Base-by-base conservation (phyloP, 2,329 filamentous ascomycete genomes). In the Cladosporium sp. region DNA sequence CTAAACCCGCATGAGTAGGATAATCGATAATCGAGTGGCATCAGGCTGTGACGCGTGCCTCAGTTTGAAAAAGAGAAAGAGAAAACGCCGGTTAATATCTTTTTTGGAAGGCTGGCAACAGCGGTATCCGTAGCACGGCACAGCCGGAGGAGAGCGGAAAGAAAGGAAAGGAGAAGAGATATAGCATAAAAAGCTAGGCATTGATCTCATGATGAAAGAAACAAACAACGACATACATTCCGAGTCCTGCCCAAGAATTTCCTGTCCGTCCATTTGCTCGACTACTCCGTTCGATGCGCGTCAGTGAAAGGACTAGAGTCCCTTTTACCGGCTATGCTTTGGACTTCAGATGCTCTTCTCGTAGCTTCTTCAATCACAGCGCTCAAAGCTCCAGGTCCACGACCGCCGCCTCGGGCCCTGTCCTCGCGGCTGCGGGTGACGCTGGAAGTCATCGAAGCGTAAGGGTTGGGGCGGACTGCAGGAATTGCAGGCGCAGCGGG, bases 341-440 rank as follows among this genome's bases (percentile, higher is more conserved):
- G 71, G 66, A 14, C 69, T 74, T 44, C 30, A 2, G 63, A 65
- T 58, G 78, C 79, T 34, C 79, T 75, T 68, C 75, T 77, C 1
- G 77, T 78, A 28, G 77, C 76, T 68, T 83, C 81, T 66, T 83
- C 81, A 8, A 80, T 78, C n/a, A 83, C 81, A 21, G 80, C 80
- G 24, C 78, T 80, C 67, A 83, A 65, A 14, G 71, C 73, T 2
- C 73, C 73, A 3, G 69, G 71, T 4, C 70, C 71, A 54, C 68
- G 68, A 28, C 66, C 69, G 28, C 68, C 71, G 18, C 65, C 59
- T 52, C 49, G 59, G 54, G 77, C 64, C 18, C 59, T 62, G n/a
- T 71, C 68, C 49, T 68, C 49, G 14, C 65, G 44, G 41, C 65
- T 47, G 58, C 57, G 66, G 30, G 69, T 69, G 32, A 75, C 71